These are phyloP conservation scores for Pisolithus microcarpus DNA, from an alignment of 768 basidiomycete species.

Conservation along the genomic window DNA sequence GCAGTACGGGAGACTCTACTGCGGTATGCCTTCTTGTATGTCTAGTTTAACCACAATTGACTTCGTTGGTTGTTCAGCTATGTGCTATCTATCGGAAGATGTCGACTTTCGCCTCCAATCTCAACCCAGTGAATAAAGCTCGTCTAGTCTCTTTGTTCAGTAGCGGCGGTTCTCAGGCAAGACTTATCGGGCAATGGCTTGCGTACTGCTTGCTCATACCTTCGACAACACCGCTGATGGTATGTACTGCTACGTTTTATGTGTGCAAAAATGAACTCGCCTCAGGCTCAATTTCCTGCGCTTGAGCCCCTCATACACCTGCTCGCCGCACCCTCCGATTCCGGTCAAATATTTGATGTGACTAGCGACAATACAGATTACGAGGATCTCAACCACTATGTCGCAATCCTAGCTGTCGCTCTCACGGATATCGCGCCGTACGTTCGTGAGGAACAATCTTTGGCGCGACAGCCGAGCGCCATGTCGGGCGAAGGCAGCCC, in stretches of 20 bases:
- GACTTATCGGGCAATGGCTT: slow-evolving; percentile 51
- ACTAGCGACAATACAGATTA: slow-evolving; percentile 52
- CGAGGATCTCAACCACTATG: slow-evolving; percentile 47
- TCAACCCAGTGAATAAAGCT: slow-evolving; percentile 45
- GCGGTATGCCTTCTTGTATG: slow-evolving; percentile 13
- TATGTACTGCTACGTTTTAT: slow-evolving; percentile 7
- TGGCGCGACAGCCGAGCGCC: slow-evolving; percentile 7
- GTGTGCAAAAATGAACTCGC: neutral
- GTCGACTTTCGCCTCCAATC: slow-evolving; percentile 30
- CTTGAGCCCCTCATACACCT: slow-evolving; percentile 43
- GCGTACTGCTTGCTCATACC: slow-evolving; percentile 34
- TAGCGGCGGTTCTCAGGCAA: slow-evolving; percentile 41
- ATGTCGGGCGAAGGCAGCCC: slow-evolving; percentile 17
- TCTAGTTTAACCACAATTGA: neutral
- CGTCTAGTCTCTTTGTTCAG: slow-evolving; percentile 45
- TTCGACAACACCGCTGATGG: slow-evolving; percentile 2
- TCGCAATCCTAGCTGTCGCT: slow-evolving; percentile 52
- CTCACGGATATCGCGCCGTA: slow-evolving; percentile 55
- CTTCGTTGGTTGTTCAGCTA: slow-evolving; percentile 33
- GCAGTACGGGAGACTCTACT: slow-evolving; percentile 27
- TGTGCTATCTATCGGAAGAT: slow-evolving; percentile 39
- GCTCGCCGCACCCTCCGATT: slow-evolving; percentile 40
- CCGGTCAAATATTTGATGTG: slow-evolving; percentile 45
- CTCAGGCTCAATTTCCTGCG: slow-evolving; percentile 42
- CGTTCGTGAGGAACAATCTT: slow-evolving; percentile 21